A percentile compares a stretch with the other conserved stretches of the same genome.
These are phyloP conservation scores for Euptelea pleiosperma DNA, from an alignment of 164 flowering plant species.

Conservation along the genomic window DNA sequence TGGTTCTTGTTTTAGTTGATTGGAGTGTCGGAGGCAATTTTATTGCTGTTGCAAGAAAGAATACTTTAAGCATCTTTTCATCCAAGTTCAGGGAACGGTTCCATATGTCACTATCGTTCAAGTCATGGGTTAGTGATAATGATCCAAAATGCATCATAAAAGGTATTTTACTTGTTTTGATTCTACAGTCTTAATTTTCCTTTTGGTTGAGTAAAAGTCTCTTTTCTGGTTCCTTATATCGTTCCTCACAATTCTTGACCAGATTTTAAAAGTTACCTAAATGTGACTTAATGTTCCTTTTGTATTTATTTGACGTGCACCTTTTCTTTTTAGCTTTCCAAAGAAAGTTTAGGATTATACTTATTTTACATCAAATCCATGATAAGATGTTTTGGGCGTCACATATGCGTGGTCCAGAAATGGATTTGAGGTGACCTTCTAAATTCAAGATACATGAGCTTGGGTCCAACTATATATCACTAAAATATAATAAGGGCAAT, in stretches of 20 bases:
- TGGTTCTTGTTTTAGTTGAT: too few relatives aligned
- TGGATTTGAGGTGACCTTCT: not conserved
- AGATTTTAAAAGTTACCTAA: too few relatives aligned
- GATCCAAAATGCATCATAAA: constrained; percentile 34
- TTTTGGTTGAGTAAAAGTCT: not conserved
- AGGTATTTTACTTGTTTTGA: constrained; percentile 40
- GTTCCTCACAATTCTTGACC: not conserved
- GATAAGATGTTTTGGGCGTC: too few relatives aligned
- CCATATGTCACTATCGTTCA: constrained; percentile 41
- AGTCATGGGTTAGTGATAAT: constrained; percentile 40
- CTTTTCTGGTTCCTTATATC: not conserved
- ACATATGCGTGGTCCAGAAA: too few relatives aligned
- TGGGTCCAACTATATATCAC: not conserved
- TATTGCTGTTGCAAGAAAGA: constrained; percentile 66
- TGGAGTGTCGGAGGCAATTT: constrained; percentile 60
- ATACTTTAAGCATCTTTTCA: constrained; percentile 52
- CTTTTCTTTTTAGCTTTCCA: not conserved
- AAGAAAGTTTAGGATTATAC: too few relatives aligned
- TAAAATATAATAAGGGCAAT: not conserved
- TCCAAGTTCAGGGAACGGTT: constrained; percentile 54
- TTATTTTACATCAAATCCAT: too few relatives aligned
- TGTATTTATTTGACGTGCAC: not conserved
- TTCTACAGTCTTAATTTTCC: not conserved
- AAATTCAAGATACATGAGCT: not conserved
- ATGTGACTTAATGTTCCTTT: not conserved